These are phyloP conservation scores for Aphanomyces astaci DNA, from an alignment of 352 stramenopile species.

Conservation along the genomic window DNA sequence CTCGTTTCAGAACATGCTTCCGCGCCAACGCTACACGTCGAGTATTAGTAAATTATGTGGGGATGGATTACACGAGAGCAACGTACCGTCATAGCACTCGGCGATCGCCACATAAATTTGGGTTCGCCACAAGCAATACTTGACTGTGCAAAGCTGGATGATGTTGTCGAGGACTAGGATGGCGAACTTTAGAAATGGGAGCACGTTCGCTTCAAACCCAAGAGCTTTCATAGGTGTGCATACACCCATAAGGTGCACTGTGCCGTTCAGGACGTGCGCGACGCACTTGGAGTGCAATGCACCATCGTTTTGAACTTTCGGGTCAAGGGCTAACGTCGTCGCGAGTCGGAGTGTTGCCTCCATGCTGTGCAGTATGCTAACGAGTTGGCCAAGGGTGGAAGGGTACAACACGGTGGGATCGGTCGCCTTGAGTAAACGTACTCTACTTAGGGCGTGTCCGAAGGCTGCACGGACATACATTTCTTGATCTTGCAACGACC, in stretches of 20 bases:
- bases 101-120: slow-evolving; percentile 47
- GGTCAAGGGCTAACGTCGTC: not conserved
- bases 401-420: not conserved
- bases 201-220: slow-evolving; percentile 43
- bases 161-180: slow-evolving; percentile 46
- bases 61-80: not conserved
- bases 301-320: not conserved
- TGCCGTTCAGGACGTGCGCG: slow-evolving; percentile 58
- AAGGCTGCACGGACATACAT: slow-evolving; percentile 10
- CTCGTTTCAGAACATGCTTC: slow-evolving; percentile 28
- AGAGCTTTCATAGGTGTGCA: slow-evolving; percentile 37
- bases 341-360: not conserved
- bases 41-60: not conserved
- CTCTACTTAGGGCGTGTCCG: not conserved
- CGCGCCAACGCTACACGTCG: slow-evolving; percentile 25
- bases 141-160: slow-evolving; percentile 48
- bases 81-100: slow-evolving; percentile 43
- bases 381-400: not conserved
- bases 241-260: slow-evolving; percentile 47
- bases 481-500: not conserved
- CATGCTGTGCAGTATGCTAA: not conserved
- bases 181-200: slow-evolving; percentile 57
- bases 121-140: slow-evolving; percentile 57
- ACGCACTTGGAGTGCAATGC: not conserved
- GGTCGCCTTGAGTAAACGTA: not conserved